These are phyloP conservation scores for Pichia exigua DNA, from an alignment of 805 yeast genomes.

Conservation along the genomic window DNA sequence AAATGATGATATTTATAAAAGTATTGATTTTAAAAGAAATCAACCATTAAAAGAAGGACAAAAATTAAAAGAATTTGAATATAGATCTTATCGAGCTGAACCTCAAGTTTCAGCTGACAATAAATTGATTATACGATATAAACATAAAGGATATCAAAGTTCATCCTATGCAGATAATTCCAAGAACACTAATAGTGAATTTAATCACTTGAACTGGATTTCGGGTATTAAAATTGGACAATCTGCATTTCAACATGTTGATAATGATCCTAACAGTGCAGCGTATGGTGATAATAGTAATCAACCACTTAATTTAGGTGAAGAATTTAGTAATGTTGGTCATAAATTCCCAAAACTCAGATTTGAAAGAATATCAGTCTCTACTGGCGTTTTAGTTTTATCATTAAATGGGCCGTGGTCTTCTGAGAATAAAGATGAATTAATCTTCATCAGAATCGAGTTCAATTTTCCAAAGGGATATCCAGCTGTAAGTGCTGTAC, in stretches of 20 bases:
- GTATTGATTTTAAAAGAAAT: slow-evolving; percentile 31
- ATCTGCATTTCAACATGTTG: slow-evolving; percentile 31
- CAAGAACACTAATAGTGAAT: slow-evolving; percentile 26
- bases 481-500: slow-evolving; percentile 45
- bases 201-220: slow-evolving; percentile 80
- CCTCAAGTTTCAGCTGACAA: slow-evolving; percentile 28
- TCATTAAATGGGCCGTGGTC: slow-evolving; percentile 81
- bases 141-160: slow-evolving; percentile 1
- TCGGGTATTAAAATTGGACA: slow-evolving; percentile 80
- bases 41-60: slow-evolving; percentile 26
- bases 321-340: slow-evolving; percentile 83
- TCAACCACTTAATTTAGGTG: slow-evolving; percentile 66
- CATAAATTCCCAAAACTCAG: slow-evolving; percentile 80
- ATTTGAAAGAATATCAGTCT: slow-evolving; percentile 82
- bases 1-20: slow-evolving; percentile 38
- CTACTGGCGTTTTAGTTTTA: slow-evolving; percentile 71
- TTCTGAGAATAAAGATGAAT: slow-evolving; percentile 32
- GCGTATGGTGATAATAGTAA: slow-evolving; percentile 27
- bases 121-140: slow-evolving; percentile 18
- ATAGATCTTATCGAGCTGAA: slow-evolving; percentile 43
- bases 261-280: slow-evolving; percentile 30
- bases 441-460: slow-evolving; percentile 61
- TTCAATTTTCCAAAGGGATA: slow-evolving; percentile 67
- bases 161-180: slow-evolving; percentile 18
- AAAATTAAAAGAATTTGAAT: slow-evolving; percentile 31